Base-by-base conservation (phyloP, 768 basidiomycete genomes). In the Xerocomellus dryophilus region DNA sequence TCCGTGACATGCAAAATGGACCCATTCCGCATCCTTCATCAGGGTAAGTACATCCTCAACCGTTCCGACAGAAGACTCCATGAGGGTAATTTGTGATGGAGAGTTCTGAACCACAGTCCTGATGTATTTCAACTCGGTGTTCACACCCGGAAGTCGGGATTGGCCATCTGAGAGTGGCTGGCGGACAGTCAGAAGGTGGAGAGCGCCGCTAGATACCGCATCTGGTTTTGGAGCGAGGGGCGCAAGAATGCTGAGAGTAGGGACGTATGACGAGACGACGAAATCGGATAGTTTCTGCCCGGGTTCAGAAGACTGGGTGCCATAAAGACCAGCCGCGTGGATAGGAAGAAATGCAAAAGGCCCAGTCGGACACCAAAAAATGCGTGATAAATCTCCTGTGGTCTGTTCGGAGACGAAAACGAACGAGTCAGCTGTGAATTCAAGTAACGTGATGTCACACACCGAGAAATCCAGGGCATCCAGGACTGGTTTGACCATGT, bases 41-140 rank as follows among this genome's bases (percentile, higher is more conserved):
- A 47, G 15, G 3, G 14, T 1, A n/a, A 55, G 48, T 2, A 58
- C 34, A 31, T 58, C 48, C 15, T 55, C 75, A 3, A 52, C 50
- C 5, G 44, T 57, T 18, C 50, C 51, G 14, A 25, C 2, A 7
- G 46, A 40, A 3, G 50, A 41, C 18, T 59, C 54, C 6, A 41
- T 21, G 15, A 59, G 20, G 7, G 18, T 21, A n/a, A 46, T 44
- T 39, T 17, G 35, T 6, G 23, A 56, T n/a, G 41, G 36, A 23
- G 42, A 32, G 9, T n/a, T 27, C 4, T 31, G 12, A 31, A 56
- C 7, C 2, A 55, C 21, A 2, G n/a, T 3, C 11, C 23, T 44
- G 31, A 21, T 70, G 66, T 49, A 66, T 65, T 44, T 64, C 68
- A 50, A 58, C 62, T 51, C 53, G 2, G 60, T 53, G 11, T 60